These are phyloP conservation scores for Infundibulicybe gibba DNA, from an alignment of 768 basidiomycete species.

Conservation along the genomic window DNA sequence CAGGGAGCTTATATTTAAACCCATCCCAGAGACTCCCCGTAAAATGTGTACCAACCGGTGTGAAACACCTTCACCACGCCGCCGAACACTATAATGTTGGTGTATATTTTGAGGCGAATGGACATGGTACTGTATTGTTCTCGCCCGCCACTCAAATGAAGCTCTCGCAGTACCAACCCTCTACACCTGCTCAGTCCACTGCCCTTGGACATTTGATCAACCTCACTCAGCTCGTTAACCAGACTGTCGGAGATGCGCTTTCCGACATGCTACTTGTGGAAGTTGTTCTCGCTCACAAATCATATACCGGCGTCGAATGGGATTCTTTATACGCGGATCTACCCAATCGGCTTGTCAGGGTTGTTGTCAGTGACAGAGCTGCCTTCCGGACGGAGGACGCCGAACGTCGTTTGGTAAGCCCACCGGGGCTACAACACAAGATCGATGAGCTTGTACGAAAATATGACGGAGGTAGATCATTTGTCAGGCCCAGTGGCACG, in stretches of 20 bases:
- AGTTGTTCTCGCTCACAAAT: conserved; percentile 83
- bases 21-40: conserved; percentile 79
- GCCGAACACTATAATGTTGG: conserved; percentile 92
- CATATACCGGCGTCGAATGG: conserved; percentile 85
- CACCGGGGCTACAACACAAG: conserved; percentile 72
- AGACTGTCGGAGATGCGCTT: conserved; percentile 96
- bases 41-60: conserved; percentile 92
- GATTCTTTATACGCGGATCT: conserved; percentile 90
- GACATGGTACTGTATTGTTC: conserved; percentile 96
- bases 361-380: conserved; percentile 77
- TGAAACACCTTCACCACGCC: conserved; percentile 97
- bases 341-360: conserved; percentile 94
- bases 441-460: conserved; percentile 79
- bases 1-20: conserved; percentile 3
- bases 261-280: conserved; percentile 97
- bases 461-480: conserved; percentile 83
- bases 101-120: conserved; percentile 99
- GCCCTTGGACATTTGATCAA: conserved; percentile 75
- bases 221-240: conserved; percentile 86
- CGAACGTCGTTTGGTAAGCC: conserved; percentile 82
- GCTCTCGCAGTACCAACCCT: conserved; percentile 63
- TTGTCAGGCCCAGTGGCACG: conserved; percentile 95
- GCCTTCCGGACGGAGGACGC: conserved; percentile 92
- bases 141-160: conserved; percentile 67
- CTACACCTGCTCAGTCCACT: conserved; percentile 78